Evolutionary conservation across 2,329 filamentous ascomycete genomes (phyloP).

Genomic region (Raffaelea albimanens): DNA sequence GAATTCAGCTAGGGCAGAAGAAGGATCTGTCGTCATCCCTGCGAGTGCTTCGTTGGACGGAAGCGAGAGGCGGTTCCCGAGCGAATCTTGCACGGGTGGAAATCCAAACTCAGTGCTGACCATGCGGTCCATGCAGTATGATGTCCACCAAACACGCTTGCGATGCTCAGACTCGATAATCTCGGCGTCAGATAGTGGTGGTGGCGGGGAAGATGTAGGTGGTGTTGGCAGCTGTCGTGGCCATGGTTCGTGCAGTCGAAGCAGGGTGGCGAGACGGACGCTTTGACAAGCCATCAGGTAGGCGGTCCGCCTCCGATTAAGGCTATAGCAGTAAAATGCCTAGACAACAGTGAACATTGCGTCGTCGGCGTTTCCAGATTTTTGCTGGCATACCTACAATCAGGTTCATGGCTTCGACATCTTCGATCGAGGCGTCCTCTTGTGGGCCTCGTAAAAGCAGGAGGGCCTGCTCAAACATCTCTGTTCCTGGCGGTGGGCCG

Average conservation of each 20-base stretch:
- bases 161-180: conserved; percentile 24
- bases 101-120: conserved; percentile 6
- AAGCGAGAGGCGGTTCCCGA: not conserved
- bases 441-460: conserved; percentile 3
- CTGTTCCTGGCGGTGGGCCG: conserved; percentile 8
- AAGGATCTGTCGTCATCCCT: too few relatives aligned
- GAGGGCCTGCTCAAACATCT: conserved; percentile 11
- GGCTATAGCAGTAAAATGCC: conserved; percentile 8
- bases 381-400: not conserved
- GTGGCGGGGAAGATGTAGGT: not conserved
- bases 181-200: conserved; percentile 25
- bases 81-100: not conserved
- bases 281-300: conserved; percentile 30
- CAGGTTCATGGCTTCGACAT: conserved; percentile 2
- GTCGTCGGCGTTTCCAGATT: too few relatives aligned
- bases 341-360: too few relatives aligned
- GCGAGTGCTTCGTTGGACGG: not conserved
- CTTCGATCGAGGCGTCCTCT: not conserved
- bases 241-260: conserved; percentile 32
- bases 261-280: conserved; percentile 30
- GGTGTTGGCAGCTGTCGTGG: conserved; percentile 11
- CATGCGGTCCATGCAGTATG: conserved; percentile 31
- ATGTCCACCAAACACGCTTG: conserved; percentile 30
- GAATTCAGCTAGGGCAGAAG: conserved; percentile 4
- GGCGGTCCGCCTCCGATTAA: conserved; percentile 8